These are phyloP conservation scores for Magnaporthiopsis rhizophila DNA, from an alignment of 2,329 filamentous ascomycete species.

Conservation along the genomic window DNA sequence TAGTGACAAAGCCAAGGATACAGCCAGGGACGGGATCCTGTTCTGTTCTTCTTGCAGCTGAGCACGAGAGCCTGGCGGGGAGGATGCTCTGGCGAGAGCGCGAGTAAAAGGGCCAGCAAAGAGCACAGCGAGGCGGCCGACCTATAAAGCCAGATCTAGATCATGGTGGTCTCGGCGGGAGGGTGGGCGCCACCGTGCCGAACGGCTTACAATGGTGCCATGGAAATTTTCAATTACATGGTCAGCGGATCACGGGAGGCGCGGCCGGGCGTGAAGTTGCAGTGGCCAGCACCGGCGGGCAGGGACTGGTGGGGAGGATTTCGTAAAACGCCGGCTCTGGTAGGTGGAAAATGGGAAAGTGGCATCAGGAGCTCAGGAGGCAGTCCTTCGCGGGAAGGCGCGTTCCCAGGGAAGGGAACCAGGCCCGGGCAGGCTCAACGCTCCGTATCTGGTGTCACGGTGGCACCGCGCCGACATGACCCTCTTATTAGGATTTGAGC, in stretches of 20 bases:
- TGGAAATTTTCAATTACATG: background rate
- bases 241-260: background rate
- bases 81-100: background rate
- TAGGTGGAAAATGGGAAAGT: constrained; percentile 5
- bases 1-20: background rate
- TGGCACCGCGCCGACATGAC: background rate
- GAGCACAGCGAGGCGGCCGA: background rate
- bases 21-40: background rate
- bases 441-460: background rate
- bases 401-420: background rate
- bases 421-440: background rate
- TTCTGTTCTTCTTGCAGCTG: background rate
- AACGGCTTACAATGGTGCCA: too few species aligned
- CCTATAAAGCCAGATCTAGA: background rate
- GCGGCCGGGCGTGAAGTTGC: background rate
- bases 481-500: background rate
- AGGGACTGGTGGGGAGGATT: background rate
- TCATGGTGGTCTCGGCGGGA: background rate
- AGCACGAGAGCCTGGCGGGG: background rate
- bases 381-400: background rate
- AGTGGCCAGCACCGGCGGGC: background rate
- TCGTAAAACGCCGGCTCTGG: background rate
- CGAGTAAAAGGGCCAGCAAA: background rate
- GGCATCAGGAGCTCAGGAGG: background rate
- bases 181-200: too few species aligned